Evolutionary conservation across 1,139 yeast genomes (phyloP).

Genomic region (Lodderomyces margitis): DNA sequence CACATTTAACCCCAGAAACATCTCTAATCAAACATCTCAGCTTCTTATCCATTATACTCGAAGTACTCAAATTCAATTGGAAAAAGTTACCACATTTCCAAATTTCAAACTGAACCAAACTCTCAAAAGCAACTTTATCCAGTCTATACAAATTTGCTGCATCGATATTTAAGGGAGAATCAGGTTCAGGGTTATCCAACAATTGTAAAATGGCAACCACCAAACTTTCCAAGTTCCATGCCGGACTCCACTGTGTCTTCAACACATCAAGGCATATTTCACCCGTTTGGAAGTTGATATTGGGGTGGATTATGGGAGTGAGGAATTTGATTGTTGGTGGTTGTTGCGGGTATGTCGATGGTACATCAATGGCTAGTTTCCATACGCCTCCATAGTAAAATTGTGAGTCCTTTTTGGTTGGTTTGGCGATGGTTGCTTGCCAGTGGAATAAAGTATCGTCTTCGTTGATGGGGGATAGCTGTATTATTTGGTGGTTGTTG

Average conservation of each 20-base stretch:
- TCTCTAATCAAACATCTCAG: not conserved
- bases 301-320: conserved; percentile 69
- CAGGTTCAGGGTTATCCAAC: conserved; percentile 77
- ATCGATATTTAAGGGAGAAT: conserved; percentile 82
- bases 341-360: conserved; percentile 58
- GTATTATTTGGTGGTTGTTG: conserved; percentile 36
- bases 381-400: conserved; percentile 56
- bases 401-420: conserved; percentile 38
- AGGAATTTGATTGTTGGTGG: conserved; percentile 66
- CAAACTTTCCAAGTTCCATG: conserved; percentile 76
- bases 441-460: conserved; percentile 52
- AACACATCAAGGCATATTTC: conserved; percentile 84
- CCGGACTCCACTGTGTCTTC: conserved; percentile 79
- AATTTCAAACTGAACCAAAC: conserved; percentile 62
- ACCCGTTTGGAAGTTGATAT: conserved; percentile 66
- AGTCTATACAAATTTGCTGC: conserved; percentile 71
- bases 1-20: not conserved
- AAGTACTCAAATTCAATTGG: conserved; percentile 1
- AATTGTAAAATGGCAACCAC: conserved; percentile 69
- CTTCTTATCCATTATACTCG: not conserved
- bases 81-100: conserved; percentile 23
- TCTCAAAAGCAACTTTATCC: conserved; percentile 55
- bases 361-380: conserved; percentile 51
- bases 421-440: conserved; percentile 62
- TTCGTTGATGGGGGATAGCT: conserved; percentile 41